These are phyloP conservation scores for Penicillium sp. DNA, from an alignment of 2,329 filamentous ascomycete species.

Conservation along the genomic window DNA sequence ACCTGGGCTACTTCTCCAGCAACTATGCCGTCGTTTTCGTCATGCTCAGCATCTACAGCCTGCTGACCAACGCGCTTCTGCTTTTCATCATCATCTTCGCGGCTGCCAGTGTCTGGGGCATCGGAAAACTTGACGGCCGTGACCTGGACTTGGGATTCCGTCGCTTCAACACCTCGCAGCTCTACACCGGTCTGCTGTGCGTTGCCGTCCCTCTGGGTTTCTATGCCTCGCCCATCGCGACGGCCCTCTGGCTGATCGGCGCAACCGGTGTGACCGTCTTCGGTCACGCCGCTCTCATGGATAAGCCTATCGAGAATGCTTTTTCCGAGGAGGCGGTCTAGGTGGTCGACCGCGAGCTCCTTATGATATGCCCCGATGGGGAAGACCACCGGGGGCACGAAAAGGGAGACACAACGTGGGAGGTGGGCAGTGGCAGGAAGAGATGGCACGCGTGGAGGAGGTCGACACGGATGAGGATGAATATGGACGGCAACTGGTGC, in stretches of 20 bases:
- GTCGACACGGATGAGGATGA: constrained; percentile 39
- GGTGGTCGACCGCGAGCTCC: constrained; percentile 99
- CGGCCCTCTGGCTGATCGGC: constrained; percentile 91
- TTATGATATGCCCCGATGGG: constrained; percentile 84
- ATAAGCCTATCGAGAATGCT: constrained; percentile 99
- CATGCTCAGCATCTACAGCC: constrained; percentile 93
- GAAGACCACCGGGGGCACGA: constrained; percentile 96
- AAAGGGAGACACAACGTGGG: constrained; percentile 60
- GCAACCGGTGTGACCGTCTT: constrained; percentile 91
- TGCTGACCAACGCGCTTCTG: constrained; percentile 81
- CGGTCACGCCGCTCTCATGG: constrained; percentile 92
- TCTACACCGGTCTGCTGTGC: constrained; percentile 84
- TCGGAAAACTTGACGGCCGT: constrained; percentile 82
- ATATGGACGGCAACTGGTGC: constrained; percentile 32
- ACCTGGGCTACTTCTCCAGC: constrained; percentile 94
- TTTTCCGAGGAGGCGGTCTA: constrained; percentile 99
- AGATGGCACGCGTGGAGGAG: constrained; percentile 40
- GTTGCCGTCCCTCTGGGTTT: constrained; percentile 81
- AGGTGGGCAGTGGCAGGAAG: constrained; percentile 54
- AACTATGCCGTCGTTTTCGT: constrained; percentile 94
- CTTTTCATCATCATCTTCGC: constrained; percentile 92
- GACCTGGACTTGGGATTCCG: constrained; percentile 84
- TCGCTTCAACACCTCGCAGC: constrained; percentile 83
- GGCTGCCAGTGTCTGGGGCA: constrained; percentile 81
- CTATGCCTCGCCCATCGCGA: constrained; percentile 78